phyloP scores from a whole-genome alignment of 2,329 filamentous ascomycete genomes.

The Acrodontium crateriforme region DNA sequence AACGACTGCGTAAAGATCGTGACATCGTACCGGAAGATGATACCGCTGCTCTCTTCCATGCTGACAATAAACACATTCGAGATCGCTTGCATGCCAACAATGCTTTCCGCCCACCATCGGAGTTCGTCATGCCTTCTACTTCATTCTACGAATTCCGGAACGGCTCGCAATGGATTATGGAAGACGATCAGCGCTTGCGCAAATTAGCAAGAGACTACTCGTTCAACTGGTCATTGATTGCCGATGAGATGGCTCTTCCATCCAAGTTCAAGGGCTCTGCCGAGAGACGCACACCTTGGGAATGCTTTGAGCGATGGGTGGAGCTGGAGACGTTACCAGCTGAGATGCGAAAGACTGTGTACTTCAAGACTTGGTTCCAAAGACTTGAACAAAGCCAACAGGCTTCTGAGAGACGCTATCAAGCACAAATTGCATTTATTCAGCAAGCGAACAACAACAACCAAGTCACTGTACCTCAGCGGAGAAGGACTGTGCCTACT shows the following conservation, averaged over 20 bases:
- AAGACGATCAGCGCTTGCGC: slow-evolving; percentile 83
- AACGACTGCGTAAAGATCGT: slow-evolving; percentile 24
- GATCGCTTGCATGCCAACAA: slow-evolving; percentile 84
- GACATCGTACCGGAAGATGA: slow-evolving; percentile 54
- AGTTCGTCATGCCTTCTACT: slow-evolving; percentile 79
- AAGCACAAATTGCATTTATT: slow-evolving; percentile 38
- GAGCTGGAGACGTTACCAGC: slow-evolving; percentile 77
- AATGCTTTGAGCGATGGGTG: slow-evolving; percentile 97
- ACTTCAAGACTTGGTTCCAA: slow-evolving; percentile 66
- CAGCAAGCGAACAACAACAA: slow-evolving; percentile 34
- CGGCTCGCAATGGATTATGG: slow-evolving; percentile 80
- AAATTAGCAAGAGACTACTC: slow-evolving; percentile 79
- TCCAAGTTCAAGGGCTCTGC: slow-evolving; percentile 72
- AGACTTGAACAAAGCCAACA: slow-evolving; percentile 50
- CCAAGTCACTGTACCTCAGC: slow-evolving; percentile 39
- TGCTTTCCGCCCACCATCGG: slow-evolving; percentile 83
- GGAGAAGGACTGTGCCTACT: slow-evolving; percentile 64
- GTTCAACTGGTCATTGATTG: slow-evolving; percentile 96
- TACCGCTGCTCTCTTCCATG: slow-evolving; percentile 75
- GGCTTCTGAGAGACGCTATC: slow-evolving; percentile 43
- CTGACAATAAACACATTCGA: slow-evolving; percentile 77
- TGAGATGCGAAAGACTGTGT: slow-evolving; percentile 90
- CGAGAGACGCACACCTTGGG: slow-evolving; percentile 88
- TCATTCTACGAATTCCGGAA: slow-evolving; percentile 78
- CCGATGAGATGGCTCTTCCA: slow-evolving; percentile 59